These are phyloP conservation scores for Paramyrothecium roridum DNA, from an alignment of 2,329 filamentous ascomycete genomes.

Conservation along the genomic window DNA sequence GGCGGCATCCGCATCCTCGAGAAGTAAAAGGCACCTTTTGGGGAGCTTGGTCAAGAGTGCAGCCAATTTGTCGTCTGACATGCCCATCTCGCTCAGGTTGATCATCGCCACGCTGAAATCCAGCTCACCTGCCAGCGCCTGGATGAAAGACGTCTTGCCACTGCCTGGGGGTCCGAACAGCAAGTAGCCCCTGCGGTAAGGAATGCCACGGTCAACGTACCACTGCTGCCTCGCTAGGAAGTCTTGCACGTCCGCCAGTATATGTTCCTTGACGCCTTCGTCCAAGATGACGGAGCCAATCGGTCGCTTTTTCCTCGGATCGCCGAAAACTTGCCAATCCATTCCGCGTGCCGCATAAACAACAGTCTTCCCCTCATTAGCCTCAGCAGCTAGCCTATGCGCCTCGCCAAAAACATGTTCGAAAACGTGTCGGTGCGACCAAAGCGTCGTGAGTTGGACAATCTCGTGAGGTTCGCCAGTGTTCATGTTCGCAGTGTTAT, in stretches of 20 bases:
- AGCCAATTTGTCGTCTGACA: constrained; percentile 86
- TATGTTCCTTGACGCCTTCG: constrained; percentile 74
- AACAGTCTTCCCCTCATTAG: constrained; percentile 86
- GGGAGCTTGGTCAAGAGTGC: constrained; percentile 84
- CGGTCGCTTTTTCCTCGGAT: constrained; percentile 81
- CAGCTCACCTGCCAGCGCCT: constrained; percentile 86
- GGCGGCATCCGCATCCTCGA: constrained; percentile 90
- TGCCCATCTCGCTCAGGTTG: constrained; percentile 83
- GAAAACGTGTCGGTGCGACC: constrained; percentile 84
- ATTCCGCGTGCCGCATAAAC: constrained; percentile 85
- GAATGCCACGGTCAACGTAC: constrained; percentile 94
- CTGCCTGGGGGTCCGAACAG: constrained; percentile 87
- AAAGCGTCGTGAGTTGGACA: constrained; percentile 86
- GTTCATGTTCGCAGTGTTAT: constrained; percentile 74
- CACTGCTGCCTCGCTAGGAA: constrained; percentile 78
- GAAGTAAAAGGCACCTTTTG: constrained; percentile 73
- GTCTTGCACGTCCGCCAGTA: constrained; percentile 77
- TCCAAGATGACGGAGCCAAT: constrained; percentile 85
- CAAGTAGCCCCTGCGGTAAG: constrained; percentile 85
- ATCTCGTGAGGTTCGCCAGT: constrained; percentile 93
- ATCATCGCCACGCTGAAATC: constrained; percentile 92
- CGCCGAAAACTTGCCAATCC: constrained; percentile 81
- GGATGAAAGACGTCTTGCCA: constrained; percentile 94
- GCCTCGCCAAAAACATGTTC: constrained; percentile 88
- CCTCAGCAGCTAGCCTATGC: constrained; percentile 72